Percentiles rank a stretch among this genome's conserved stretches.
phyloP scores from a whole-genome alignment of 768 basidiomycete species.

The Trametes villosa region DNA sequence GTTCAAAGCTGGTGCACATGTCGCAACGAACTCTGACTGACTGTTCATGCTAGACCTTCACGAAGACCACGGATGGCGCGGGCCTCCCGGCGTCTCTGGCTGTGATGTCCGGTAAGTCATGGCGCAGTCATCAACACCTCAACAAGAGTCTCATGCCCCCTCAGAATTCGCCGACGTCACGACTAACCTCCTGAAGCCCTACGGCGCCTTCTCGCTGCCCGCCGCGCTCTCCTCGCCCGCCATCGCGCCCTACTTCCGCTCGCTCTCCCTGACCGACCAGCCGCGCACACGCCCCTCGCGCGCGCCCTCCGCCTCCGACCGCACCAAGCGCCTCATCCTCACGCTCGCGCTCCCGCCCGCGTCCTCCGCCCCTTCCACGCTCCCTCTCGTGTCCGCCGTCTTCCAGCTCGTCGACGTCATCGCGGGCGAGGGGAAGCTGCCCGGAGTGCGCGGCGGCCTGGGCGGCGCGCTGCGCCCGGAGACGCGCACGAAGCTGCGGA shows the following conservation, averaged over 20 bases:
- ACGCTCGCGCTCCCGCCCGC: slow-evolving; percentile 60
- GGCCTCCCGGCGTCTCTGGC: slow-evolving; percentile 63
- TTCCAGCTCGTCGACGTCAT: slow-evolving; percentile 80
- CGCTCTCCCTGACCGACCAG: slow-evolving; percentile 88
- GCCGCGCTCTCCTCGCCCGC: slow-evolving; percentile 66
- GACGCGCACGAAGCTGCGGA: slow-evolving; percentile 77
- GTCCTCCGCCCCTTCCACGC: slow-evolving; percentile 51
- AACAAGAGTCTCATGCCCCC: slow-evolving; percentile 1
- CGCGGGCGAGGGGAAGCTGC: slow-evolving; percentile 35
- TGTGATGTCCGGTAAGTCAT: slow-evolving; percentile 70
- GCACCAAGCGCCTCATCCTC: slow-evolving; percentile 77
- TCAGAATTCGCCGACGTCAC: slow-evolving; percentile 86
- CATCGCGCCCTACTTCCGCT: slow-evolving; percentile 79
- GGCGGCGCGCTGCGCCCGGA: slow-evolving; percentile 61
- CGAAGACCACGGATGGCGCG: slow-evolving; percentile 71
- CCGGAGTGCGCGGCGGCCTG: slow-evolving; percentile 29
- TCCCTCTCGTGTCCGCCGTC: slow-evolving; percentile 64
- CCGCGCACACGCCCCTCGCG: slow-evolving; percentile 68
- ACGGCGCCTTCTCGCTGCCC: slow-evolving; percentile 53
- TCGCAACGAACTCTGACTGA: neutral
- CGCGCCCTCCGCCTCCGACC: slow-evolving; percentile 52
- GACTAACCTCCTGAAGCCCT: slow-evolving; percentile 70
- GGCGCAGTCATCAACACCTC: neutral
- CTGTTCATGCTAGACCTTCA: slow-evolving; percentile 64
- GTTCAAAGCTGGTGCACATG: slow-evolving; percentile 29